A percentile compares a stretch with the other conserved stretches of the same genome.
Evolutionary conservation across 805 yeast species (phyloP).

Genomic region (Kurtzmaniella fragi): DNA sequence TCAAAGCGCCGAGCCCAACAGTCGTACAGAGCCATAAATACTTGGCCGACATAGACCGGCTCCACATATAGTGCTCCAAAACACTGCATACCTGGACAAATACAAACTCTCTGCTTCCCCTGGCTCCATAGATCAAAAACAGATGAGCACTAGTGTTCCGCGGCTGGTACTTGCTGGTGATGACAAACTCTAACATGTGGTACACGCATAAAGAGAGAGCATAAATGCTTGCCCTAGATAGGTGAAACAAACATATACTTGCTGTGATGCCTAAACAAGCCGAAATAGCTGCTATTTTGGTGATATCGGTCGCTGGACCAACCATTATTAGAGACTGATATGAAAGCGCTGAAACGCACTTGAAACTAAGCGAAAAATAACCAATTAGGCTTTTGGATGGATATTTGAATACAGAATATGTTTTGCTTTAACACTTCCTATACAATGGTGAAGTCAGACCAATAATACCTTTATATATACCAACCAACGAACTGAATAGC

Average conservation of each 20-base stretch:
- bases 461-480: too few relatives aligned
- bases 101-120: conserved; percentile 27
- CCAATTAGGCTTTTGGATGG: too few relatives aligned
- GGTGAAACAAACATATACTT: background rate
- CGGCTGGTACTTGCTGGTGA: conserved; percentile 21
- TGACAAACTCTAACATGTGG: conserved; percentile 23
- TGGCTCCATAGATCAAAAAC: conserved; percentile 32
- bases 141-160: conserved; percentile 17
- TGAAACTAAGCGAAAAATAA: too few relatives aligned
- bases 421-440: too few relatives aligned
- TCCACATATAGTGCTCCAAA: conserved; percentile 16
- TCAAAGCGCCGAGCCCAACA: too few relatives aligned
- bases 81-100: conserved; percentile 20
- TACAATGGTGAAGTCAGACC: too few relatives aligned
- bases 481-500: too few relatives aligned
- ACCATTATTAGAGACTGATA: too few relatives aligned
- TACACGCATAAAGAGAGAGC: conserved; percentile 15
- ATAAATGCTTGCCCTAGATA: conserved; percentile 8
- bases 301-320: background rate
- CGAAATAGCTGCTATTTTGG: background rate
- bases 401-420: too few relatives aligned
- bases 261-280: background rate
- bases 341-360: too few relatives aligned
- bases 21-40: background rate
- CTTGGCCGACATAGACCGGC: background rate